These are phyloP conservation scores for Leccinum laetum DNA, from an alignment of 1,284 basidiomycete genomes.

Conservation along the genomic window DNA sequence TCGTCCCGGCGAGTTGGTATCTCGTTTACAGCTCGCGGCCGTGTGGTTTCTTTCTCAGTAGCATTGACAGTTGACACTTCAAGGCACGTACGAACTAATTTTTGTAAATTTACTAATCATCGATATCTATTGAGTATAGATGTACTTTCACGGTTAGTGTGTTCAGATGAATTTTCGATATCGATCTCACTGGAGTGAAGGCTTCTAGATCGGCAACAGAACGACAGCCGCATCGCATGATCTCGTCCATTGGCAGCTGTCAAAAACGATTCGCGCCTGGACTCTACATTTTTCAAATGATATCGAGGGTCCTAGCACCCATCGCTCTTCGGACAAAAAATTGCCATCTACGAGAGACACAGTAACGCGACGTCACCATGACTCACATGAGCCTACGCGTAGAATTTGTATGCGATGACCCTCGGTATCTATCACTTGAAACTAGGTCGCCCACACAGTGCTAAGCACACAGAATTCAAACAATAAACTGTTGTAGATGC, in stretches of 20 bases:
- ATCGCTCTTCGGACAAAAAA: background rate
- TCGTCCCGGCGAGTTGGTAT: background rate
- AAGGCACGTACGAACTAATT: background rate
- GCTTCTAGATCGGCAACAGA: background rate
- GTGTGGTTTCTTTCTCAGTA: background rate
- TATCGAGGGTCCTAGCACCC: background rate
- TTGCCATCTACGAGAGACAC: background rate
- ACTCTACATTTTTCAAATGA: background rate
- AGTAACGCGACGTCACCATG: background rate
- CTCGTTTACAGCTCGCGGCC: background rate
- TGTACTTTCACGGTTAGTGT: background rate
- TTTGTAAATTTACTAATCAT: background rate
- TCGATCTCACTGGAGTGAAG: background rate
- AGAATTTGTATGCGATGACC: background rate
- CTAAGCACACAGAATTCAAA: background rate
- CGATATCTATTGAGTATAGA: background rate
- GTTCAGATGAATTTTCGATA: background rate
- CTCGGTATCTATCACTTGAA: background rate
- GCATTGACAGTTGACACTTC: background rate
- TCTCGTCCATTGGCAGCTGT: background rate
- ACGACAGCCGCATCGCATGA: background rate
- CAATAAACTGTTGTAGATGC: background rate
- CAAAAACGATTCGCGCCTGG: background rate
- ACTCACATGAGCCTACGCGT: background rate
- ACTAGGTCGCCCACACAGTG: background rate